Base-by-base conservation (phyloP, 1,284 basidiomycete genomes). In the Cutaneotrichosporon daszewskae region DNA sequence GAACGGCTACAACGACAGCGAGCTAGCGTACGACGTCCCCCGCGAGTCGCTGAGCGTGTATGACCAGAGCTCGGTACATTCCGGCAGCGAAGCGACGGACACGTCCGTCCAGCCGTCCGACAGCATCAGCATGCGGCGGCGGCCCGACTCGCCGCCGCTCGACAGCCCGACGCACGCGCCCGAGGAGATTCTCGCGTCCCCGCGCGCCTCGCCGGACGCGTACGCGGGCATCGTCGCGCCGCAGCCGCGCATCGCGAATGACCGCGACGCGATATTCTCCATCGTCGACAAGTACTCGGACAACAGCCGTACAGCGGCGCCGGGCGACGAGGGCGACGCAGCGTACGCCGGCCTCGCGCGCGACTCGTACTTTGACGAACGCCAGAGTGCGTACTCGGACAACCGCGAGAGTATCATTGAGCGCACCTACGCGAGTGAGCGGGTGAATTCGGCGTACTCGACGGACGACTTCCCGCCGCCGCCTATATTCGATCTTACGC, bases 401-500 rank as follows among this genome's bases (percentile, higher is more conserved):
- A 34, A 44, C 14, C 39, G 47, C 23, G 40, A 45, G 25, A 44
- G 37, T 17, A 37, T 41, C 27, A 42, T 49, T 5, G 42, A 44
- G 44, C 41, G 38, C 12, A 50, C 45, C 20, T 54, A 42, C 27
- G 52, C 47, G 0, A 17, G 34, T 8, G 52, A 54, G 39, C 36
- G 47, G 35, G 13, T 32, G 23, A 53, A 49, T 37, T 43, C 45
- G 31, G 40, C 40, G 28, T 45, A 52, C 41, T 37, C 33, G 20
- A 36, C 27, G 13, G 50, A 53, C 19, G 49, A 45, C 9, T 43
- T 39, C 3, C 49, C 55, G 17, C 50, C 64, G 31, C 54, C 60
- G n/a, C 66, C 53, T 49, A 72, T 72, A 17, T 65, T 75, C 35
- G 66, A 68, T 43, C 58, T 52, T 73, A 81, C 46, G 58, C 76